Conservation (phyloP, 768 basidiomycete genomes). For the Boletus pseudo-olivaceus region DNA sequence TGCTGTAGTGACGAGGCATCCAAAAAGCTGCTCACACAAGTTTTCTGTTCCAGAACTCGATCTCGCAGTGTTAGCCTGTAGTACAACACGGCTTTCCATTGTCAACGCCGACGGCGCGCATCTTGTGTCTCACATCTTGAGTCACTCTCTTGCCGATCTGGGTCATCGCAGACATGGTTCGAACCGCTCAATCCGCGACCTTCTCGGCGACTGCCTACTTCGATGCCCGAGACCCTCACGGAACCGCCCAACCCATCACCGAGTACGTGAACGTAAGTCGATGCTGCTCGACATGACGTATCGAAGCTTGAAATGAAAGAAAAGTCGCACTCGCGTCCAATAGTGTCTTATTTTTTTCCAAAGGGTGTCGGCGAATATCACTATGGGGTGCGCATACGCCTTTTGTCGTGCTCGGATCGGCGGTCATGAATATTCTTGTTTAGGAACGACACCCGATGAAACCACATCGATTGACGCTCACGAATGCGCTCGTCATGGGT, state of each 20-base stretch:
- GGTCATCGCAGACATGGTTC: slow-evolving; percentile 30
- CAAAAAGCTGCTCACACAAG: background rate
- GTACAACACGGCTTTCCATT: background rate
- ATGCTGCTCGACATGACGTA: background rate
- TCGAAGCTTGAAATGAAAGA: slow-evolving; percentile 18
- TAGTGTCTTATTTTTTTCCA: slow-evolving; percentile 96
- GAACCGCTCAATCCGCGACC: slow-evolving; percentile 41
- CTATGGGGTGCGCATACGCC: slow-evolving; percentile 70
- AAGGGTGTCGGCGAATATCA: slow-evolving; percentile 93
- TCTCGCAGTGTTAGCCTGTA: background rate
- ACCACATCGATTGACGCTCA: slow-evolving; percentile 92
- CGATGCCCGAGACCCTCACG: slow-evolving; percentile 66
- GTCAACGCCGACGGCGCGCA: background rate
- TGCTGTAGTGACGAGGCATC: no score
- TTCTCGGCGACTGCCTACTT: slow-evolving; percentile 78
- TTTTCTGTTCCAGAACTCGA: background rate
- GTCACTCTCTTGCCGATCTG: background rate
- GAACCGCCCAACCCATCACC: slow-evolving; percentile 75
- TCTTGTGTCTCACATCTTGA: background rate
- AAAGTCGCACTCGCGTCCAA: slow-evolving; percentile 49
- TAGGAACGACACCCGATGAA: slow-evolving; percentile 99
- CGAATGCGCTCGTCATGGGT: slow-evolving; percentile 92
- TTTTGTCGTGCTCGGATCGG: background rate
- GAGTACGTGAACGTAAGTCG: slow-evolving; percentile 68
- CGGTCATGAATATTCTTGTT: slow-evolving; percentile 2